Base-by-base conservation (phyloP, 2,329 filamentous ascomycete genomes). In the Ophiostoma triangulosporum region DNA sequence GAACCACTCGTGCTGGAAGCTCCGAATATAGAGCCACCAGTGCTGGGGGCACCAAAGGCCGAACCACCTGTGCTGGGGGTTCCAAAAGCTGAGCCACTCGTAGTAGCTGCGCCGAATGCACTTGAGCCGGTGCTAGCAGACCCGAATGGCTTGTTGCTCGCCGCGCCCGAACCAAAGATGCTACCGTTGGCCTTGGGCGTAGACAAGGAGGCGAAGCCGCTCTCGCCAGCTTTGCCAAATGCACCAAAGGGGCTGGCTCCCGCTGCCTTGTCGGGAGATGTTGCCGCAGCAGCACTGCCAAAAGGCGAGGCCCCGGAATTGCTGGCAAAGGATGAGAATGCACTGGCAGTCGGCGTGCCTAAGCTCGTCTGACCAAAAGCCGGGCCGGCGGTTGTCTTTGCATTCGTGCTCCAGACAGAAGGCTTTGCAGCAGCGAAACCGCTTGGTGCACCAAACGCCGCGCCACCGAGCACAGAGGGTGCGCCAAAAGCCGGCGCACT, bases 361-460 rank as follows among this genome's bases (percentile, higher is more conserved):
- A 78, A 77, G 14, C 72, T 70, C 7, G 73, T 64, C 61, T 81
- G 76, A 1, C 78, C 78, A 64, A 83, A 82, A 1, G 74, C 67
- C 17, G 76, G 68, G 4, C 66, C 57, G 17, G 15, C 17, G 43
- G 63, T 61, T 31, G 65, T 58, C 5, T 68, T 57, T 8, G 46
- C 49, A 2, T 27, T 43, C 2, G 53, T 22, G 20, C 55, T 46
- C 73, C 68, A 54, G 64, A 56, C 49, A 22, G 60, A 60, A 59
- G 62, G 54, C 49, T 60, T 60, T 17, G 50, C 52, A 36, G 69
- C 53, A 40, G 69, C 64, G 58, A 71, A 64, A 14, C 63, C 60
- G n/a, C 65, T 57, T 46, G 61, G 52, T 4, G 63, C 57, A 1
- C 72, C 72, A 54, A 76, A 68, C 2, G 70, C 61, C 20, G 57